These are phyloP conservation scores for Penicillium samsonianum DNA, from an alignment of 495 filamentous ascomycete species.

Conservation along the genomic window DNA sequence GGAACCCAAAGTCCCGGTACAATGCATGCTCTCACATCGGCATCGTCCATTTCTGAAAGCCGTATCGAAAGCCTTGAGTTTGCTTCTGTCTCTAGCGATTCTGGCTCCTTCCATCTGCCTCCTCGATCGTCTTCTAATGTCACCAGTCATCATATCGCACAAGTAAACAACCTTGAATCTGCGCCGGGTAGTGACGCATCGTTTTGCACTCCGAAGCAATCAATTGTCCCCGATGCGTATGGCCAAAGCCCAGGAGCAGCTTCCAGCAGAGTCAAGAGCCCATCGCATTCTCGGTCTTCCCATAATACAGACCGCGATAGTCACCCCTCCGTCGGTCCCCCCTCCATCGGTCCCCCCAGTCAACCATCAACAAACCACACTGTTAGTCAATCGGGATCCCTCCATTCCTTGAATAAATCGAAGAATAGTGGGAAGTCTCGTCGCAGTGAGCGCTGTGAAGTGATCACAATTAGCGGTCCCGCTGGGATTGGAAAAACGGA, in stretches of 20 bases:
- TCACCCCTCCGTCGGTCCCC: slow-evolving; percentile 28
- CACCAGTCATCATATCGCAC: slow-evolving; percentile 33
- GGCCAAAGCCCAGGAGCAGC: slow-evolving; percentile 7
- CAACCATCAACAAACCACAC: slow-evolving; percentile 32
- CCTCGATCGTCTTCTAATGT: slow-evolving; percentile 42
- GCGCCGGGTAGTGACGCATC: slow-evolving; percentile 39
- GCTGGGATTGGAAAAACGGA: slow-evolving; percentile 83
- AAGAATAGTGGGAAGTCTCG: slow-evolving; percentile 58
- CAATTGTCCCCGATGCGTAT: slow-evolving; percentile 12
- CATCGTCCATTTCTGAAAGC: slow-evolving; percentile 58
- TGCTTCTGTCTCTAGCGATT: slow-evolving; percentile 53
- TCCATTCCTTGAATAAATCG: slow-evolving; percentile 37
- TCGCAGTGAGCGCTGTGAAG: slow-evolving; percentile 69
- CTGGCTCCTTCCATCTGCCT: slow-evolving; percentile 51
- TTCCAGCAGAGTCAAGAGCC: slow-evolving; percentile 37
- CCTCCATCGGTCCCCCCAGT: slow-evolving; percentile 30
- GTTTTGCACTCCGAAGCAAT: slow-evolving; percentile 32
- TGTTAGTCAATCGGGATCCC: slow-evolving; percentile 37
- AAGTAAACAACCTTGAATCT: slow-evolving; percentile 41
- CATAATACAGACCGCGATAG: slow-evolving; percentile 42
- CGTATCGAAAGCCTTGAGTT: slow-evolving; percentile 53
- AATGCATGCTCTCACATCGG: slow-evolving; percentile 53
- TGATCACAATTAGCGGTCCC: slow-evolving; percentile 73
- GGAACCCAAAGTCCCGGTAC: slow-evolving; percentile 40
- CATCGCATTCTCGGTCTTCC: slow-evolving; percentile 42